Conservation (phyloP, 148 eudicot genomes). For the Rhododendron henanense region DNA sequence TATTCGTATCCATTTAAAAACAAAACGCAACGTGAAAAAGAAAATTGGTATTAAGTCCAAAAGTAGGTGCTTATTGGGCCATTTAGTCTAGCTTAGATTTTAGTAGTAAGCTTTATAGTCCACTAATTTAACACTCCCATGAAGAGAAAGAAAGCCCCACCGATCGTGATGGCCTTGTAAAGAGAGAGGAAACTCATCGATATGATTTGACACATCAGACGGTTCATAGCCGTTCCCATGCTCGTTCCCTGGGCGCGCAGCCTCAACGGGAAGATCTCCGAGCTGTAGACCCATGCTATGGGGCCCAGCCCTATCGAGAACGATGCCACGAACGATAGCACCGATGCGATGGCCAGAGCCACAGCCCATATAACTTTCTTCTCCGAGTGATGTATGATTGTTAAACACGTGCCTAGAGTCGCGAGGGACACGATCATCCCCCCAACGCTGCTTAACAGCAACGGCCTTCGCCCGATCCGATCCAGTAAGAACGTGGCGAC, state of each 20-base stretch:
- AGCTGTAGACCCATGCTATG: constrained; percentile 32
- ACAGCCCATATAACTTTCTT: constrained; percentile 23
- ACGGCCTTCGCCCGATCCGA: no score
- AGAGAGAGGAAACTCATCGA: constrained; percentile 56
- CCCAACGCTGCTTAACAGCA: no score
- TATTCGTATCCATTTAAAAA: no score
- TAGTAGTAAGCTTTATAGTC: no score
- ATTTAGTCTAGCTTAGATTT: no score
- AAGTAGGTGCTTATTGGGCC: no score
- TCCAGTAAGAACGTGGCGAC: no score
- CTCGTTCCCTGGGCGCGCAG: constrained; percentile 53
- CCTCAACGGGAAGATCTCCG: constrained; percentile 36
- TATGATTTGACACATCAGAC: constrained; percentile 51
- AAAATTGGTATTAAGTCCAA: no score
- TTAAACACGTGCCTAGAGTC: constrained; percentile 11
- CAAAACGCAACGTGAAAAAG: no score
- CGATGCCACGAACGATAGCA: neutral
- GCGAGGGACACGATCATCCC: no score
- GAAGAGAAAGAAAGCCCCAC: constrained; percentile 64
- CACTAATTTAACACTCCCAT: neutral
- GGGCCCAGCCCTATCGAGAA: neutral
- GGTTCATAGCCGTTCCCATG: constrained; percentile 52
- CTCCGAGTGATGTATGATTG: constrained; percentile 19
- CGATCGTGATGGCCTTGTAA: constrained; percentile 35
- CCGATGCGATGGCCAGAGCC: constrained; percentile 20